These are phyloP conservation scores for Primulina tabacum DNA, from an alignment of 257 asterid genomes.

Conservation along the genomic window DNA sequence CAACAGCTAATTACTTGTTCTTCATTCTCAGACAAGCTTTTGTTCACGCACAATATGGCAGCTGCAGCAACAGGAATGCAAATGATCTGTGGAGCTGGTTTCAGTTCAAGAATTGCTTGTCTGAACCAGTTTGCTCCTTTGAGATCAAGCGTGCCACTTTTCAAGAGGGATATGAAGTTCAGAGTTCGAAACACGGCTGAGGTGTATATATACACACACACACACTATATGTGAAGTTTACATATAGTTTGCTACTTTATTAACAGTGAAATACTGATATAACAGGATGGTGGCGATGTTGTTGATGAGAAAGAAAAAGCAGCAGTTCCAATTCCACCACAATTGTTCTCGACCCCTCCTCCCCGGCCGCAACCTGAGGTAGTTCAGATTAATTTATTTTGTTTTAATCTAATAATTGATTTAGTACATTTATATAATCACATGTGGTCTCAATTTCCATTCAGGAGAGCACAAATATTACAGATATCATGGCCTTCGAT, in stretches of 20 bases:
- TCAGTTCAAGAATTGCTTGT: constrained; percentile 4
- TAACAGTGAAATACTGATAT: too few species aligned
- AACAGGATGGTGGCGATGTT: not conserved
- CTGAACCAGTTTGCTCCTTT: constrained; percentile 19
- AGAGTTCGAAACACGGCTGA: constrained; percentile 42
- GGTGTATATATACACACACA: too few species aligned
- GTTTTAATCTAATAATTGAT: too few species aligned
- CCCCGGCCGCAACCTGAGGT: not conserved
- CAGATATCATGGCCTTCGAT: constrained; percentile 55
- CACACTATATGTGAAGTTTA: too few species aligned
- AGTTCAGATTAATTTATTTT: too few species aligned
- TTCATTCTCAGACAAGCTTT: too few species aligned
- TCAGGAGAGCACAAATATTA: constrained; percentile 43
- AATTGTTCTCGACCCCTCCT: not conserved
- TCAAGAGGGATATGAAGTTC: constrained; percentile 31
- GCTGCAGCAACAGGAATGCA: too few species aligned
- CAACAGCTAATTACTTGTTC: too few species aligned
- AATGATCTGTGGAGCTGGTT: too few species aligned
- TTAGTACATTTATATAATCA: too few species aligned
- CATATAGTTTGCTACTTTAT: too few species aligned
- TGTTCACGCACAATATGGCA: too few species aligned
- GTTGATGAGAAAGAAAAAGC: not conserved
- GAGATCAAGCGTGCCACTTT: constrained; percentile 1
- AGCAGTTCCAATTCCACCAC: not conserved
- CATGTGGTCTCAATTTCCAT: not conserved